phyloP scores from a whole-genome alignment of 805 yeast genomes.

The Candida nitratophila region DNA sequence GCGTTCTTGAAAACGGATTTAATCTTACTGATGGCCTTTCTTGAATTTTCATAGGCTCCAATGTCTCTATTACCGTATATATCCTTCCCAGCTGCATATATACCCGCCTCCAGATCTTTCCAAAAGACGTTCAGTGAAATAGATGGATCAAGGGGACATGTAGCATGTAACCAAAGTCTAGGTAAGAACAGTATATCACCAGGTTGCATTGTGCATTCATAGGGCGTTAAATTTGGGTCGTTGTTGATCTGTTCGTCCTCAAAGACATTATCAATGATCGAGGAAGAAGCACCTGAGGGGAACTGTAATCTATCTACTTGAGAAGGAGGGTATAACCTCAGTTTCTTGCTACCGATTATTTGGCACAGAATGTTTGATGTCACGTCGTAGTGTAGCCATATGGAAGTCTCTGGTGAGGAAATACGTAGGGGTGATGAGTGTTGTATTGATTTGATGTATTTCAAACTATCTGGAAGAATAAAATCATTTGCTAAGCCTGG shows the following conservation, averaged over 20 bases:
- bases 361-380: constrained; percentile 29
- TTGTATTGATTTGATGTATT: constrained; percentile 7
- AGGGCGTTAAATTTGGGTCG: constrained; percentile 15
- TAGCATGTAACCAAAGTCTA: constrained; percentile 31
- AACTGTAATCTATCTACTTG: constrained; percentile 22
- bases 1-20: constrained; percentile 12
- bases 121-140: constrained; percentile 28
- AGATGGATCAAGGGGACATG: constrained; percentile 21
- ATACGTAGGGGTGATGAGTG: constrained; percentile 28
- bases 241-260: constrained; percentile 7
- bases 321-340: constrained; percentile 28
- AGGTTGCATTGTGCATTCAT: constrained; percentile 23
- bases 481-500: constrained; percentile 24
- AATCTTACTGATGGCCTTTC: constrained; percentile 16
- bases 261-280: constrained; percentile 25
- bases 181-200: constrained; percentile 32
- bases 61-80: constrained; percentile 30
- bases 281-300: constrained; percentile 25
- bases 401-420: constrained; percentile 24
- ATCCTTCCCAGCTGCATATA: constrained; percentile 26
- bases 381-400: constrained; percentile 32
- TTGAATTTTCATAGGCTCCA: constrained; percentile 24
- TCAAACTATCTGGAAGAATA: constrained; percentile 17
- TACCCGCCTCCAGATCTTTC: constrained; percentile 19
- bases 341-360: constrained; percentile 23